Conservation (phyloP, 106 monocot genomes). For the Gastrodia elata region DNA sequence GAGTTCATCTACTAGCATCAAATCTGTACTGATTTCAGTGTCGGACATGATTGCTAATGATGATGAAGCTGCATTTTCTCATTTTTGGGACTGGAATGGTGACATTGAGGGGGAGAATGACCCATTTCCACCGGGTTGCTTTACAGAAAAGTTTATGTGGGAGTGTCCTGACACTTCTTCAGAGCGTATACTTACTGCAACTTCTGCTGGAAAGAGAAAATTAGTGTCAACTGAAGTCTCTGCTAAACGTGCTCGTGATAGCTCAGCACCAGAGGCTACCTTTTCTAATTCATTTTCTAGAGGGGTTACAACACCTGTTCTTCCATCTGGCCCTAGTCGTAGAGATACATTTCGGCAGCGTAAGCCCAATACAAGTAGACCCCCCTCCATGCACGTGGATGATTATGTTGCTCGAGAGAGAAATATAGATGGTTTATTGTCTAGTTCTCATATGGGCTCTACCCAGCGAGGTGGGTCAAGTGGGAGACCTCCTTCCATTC, state of each 20-base stretch:
- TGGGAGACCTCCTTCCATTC: conserved; percentile 97
- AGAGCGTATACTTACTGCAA: conserved; percentile 36
- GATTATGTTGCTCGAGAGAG: conserved; percentile 99
- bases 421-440: conserved; percentile 67
- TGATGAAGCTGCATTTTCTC: conserved; percentile 25
- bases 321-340: conserved; percentile 55
- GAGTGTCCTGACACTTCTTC: conserved; percentile 68
- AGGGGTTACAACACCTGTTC: conserved; percentile 21
- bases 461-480: conserved; percentile 65
- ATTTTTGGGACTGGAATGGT: conserved; percentile 44
- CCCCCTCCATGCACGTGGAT: conserved; percentile 99
- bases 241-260: conserved; percentile 54
- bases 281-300: conserved; percentile 56
- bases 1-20: conserved; percentile 11
- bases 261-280: conserved; percentile 34
- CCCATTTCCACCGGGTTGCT: conserved; percentile 17
- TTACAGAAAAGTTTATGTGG: conserved; percentile 73
- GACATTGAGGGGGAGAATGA: conserved; percentile 23
- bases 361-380: conserved; percentile 97
- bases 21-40: conserved; percentile 30
- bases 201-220: conserved; percentile 53
- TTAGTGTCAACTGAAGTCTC: conserved; percentile 45
- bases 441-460: conserved; percentile 47
- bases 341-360: conserved; percentile 94
- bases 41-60: conserved; percentile 6